These are phyloP conservation scores for Kodamaea sp. DNA, from an alignment of 1,139 yeast genomes.

Conservation along the genomic window DNA sequence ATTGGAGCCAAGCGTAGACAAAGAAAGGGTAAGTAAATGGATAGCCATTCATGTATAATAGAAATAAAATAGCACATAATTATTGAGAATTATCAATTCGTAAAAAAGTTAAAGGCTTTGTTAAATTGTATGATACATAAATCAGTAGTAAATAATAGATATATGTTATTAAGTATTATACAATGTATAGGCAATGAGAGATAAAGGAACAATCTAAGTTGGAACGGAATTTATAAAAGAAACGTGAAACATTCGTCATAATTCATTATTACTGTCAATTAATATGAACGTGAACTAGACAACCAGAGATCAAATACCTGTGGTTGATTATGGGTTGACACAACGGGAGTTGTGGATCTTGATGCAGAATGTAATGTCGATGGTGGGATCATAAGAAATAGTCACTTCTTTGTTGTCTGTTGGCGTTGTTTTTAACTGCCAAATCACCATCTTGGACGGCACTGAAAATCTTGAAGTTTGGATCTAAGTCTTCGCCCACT, in stretches of 20 bases:
- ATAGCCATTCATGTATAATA: constrained; percentile 1
- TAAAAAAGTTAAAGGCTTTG: too few relatives aligned
- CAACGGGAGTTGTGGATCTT: too few relatives aligned
- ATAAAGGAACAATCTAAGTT: constrained; percentile 2
- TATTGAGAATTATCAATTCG: too few relatives aligned
- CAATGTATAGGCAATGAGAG: constrained; percentile 6
- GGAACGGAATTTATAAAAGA: constrained; percentile 1
- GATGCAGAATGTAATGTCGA: too few relatives aligned
- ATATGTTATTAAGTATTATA: constrained; percentile 7
- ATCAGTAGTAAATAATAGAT: too few relatives aligned
- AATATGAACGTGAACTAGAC: constrained; percentile 1
- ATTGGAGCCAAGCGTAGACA: constrained; percentile 72
- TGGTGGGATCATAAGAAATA: constrained; percentile 53
- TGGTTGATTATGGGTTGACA: too few relatives aligned
- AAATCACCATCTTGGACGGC: constrained; percentile 91
- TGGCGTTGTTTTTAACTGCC: constrained; percentile 62
- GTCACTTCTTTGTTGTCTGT: constrained; percentile 77
- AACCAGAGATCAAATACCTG: too few relatives aligned
- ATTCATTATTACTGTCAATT: constrained; percentile 17
- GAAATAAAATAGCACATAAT: too few relatives aligned
- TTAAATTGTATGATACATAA: too few relatives aligned
- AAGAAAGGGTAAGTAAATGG: constrained; percentile 52
- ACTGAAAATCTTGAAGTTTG: constrained; percentile 89
- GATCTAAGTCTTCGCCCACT: constrained; percentile 81
- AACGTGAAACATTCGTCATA: constrained; percentile 14